phyloP scores from a whole-genome alignment of 306 rosid species.

The Fragaria vesca region DNA sequence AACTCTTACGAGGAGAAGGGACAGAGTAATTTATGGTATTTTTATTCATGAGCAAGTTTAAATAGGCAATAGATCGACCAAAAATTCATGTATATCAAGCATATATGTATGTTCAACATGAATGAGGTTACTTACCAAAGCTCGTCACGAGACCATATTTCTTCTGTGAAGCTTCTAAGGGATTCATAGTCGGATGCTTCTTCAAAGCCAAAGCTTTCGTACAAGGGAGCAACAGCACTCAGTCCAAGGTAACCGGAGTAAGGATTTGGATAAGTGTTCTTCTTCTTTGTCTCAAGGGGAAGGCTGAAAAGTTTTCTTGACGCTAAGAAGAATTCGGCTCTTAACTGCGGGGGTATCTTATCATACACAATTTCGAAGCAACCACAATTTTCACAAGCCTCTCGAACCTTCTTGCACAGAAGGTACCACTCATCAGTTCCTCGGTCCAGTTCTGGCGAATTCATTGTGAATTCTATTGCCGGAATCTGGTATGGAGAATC shows the following conservation, averaged over 20 bases:
- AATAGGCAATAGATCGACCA: no score
- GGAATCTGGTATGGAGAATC: not conserved
- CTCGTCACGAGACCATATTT: not conserved
- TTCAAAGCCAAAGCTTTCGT: conserved; percentile 9
- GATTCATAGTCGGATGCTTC: conserved; percentile 9
- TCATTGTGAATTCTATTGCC: not conserved
- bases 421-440: conserved; percentile 28
- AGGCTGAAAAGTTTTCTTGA: not conserved
- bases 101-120: not conserved
- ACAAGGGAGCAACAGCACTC: not conserved
- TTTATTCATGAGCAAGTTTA: no score
- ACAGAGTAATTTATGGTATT: no score
- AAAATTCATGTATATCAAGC: no score
- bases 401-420: conserved; percentile 42
- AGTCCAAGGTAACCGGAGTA: not conserved
- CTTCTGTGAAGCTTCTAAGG: conserved; percentile 3
- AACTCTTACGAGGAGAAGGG: no score
- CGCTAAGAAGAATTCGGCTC: conserved; percentile 6
- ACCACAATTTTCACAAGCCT: conserved; percentile 43
- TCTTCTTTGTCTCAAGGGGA: conserved; percentile 3
- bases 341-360: not conserved
- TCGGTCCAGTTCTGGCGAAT: conserved; percentile 14
- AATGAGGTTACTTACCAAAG: not conserved
- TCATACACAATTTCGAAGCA: conserved; percentile 2
- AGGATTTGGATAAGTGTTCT: not conserved